Evolutionary conservation across 2,329 filamentous ascomycete species (phyloP), one percentile per base, ranked within the genome.

Genomic region (Phyllosticta citrichinensis): DNA sequence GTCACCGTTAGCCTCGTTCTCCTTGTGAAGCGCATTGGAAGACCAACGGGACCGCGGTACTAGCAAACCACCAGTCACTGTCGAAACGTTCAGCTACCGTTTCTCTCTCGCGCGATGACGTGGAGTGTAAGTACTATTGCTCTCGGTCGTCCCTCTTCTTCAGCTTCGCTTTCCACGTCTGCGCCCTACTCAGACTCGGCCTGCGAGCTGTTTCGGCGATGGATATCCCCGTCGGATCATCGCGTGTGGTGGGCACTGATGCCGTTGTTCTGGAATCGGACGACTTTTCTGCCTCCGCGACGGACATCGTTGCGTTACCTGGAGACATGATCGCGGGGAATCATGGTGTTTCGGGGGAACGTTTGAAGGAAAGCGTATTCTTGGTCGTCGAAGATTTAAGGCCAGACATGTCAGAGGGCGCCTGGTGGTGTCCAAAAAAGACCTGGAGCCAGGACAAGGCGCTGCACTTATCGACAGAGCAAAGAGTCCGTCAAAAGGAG

Each of bases 11-110:
- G 54, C 33, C 12, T 14, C 1, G 12, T 2, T 12, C 17, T 19
- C 5, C 4, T 14, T 2, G 25, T 1, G 17, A 3, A 10, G 22
- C 14, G 19, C 9, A 24, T 1, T 20, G 20, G n/a, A 10, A 35
- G 54, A 22, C 30, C 10, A 54, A 62, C 62, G 73, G 73, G 17
- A 74, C 72, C 5, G 67, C 72, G 3, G 72, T 74, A 12, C 68
- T 71, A 0, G 73, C 72, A 63, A 74, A 74, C 73, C 73, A 75
- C 73, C 73, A 75, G 58, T 71, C 68, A 57, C 68, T 72, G 50
- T 20, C 25, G 22, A 17, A 8, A n/a, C n/a, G 2, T 8, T 47
- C 6, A 47, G 40, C 40, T n/a, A n/a, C n/a, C 6, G 17, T 47
- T n/a, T n/a, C 6, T 47, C 14, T 47, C 4, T 14, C 12, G 35